A percentile compares a stretch with the other conserved stretches of the same genome.
These are phyloP conservation scores for grape (Vitis vinifera) DNA, from an alignment of 164 flowering plant genomes.

Conservation along the genomic window ASM3070453v1 NC_081814.1:4216501-4217000, in stretches of 20 bases:
- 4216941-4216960: constrained; percentile 20
- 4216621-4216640: constrained; percentile 30
- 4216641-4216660: constrained; percentile 18
- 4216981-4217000: background rate
- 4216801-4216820: constrained; percentile 43
- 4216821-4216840: constrained; percentile 10
- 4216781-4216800: constrained; percentile 45
- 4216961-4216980: background rate
- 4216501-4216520: constrained; percentile 15
- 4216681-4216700: constrained; percentile 10
- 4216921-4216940: constrained; percentile 44
- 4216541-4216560: constrained; percentile 23
- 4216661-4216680: constrained; percentile 20
- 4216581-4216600: constrained; percentile 37
- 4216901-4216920: constrained; percentile 31
- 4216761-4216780: constrained; percentile 21
- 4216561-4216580: constrained; percentile 32
- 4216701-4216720: constrained; percentile 26
- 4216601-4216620: constrained; percentile 45
- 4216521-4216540: constrained; percentile 23
- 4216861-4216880: constrained; percentile 25
- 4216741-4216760: constrained; percentile 26
- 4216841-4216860: constrained; percentile 20
- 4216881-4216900: constrained; percentile 35
- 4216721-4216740: constrained; percentile 20